Evolutionary conservation across 805 yeast genomes (phyloP).

Genomic region (Suhomyces kilbournensis): DNA sequence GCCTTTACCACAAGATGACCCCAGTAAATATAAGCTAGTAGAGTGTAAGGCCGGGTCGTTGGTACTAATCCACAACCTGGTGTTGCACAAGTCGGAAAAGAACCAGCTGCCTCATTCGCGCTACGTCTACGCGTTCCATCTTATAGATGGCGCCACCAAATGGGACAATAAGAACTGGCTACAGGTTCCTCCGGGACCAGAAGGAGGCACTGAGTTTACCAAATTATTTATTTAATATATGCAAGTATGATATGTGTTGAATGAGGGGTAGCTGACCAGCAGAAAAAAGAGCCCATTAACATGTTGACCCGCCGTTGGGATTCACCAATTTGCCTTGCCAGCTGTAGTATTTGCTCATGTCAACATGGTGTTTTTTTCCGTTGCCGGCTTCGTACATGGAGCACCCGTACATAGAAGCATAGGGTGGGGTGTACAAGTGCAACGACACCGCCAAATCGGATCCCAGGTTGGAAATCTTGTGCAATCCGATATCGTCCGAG

Average conservation of each 20-base stretch:
- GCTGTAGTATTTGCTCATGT: constrained; percentile 58
- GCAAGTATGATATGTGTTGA: neutral
- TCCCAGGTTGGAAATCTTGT: constrained; percentile 51
- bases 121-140: constrained; percentile 77
- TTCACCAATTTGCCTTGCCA: constrained; percentile 51
- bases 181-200: constrained; percentile 60
- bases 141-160: constrained; percentile 61
- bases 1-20: constrained; percentile 24
- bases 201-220: constrained; percentile 61
- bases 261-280: constrained; percentile 1
- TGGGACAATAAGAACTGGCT: constrained; percentile 74
- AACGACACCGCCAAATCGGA: constrained; percentile 53
- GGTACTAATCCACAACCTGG: constrained; percentile 67
- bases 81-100: constrained; percentile 66
- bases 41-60: constrained; percentile 71
- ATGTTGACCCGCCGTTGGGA: constrained; percentile 8
- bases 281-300: constrained; percentile 2
- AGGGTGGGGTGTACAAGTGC: constrained; percentile 76
- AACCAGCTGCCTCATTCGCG: constrained; percentile 57
- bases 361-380: constrained; percentile 53
- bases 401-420: constrained; percentile 61
- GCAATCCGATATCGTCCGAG: constrained; percentile 63
- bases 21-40: constrained; percentile 45
- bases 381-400: constrained; percentile 46
- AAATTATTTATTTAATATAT: constrained; percentile 32